These are phyloP conservation scores for Phytophthora pluvialis DNA, from an alignment of 352 stramenopile species.

Conservation along the genomic window DNA sequence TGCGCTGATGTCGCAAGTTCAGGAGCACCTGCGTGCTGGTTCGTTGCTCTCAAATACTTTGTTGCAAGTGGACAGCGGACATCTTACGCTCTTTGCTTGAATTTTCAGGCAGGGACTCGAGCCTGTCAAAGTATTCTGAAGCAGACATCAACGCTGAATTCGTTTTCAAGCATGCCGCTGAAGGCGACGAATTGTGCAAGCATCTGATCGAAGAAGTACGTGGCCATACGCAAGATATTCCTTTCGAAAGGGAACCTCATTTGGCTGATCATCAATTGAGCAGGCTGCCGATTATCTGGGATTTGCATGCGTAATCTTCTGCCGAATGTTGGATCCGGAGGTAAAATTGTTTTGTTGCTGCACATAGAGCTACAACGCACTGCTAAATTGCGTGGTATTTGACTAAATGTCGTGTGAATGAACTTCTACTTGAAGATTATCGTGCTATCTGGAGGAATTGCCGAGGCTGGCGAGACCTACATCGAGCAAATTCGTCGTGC, in stretches of 20 bases:
- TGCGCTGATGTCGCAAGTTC: slow-evolving; percentile 66
- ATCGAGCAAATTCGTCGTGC: slow-evolving; percentile 66
- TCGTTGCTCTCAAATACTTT: slow-evolving; percentile 3
- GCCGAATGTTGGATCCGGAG: slow-evolving; percentile 76
- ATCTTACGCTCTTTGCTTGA: slow-evolving; percentile 1
- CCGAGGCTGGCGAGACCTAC: slow-evolving; percentile 73
- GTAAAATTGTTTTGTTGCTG: slow-evolving; percentile 32
- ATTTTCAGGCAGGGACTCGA: slow-evolving; percentile 53
- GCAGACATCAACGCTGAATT: slow-evolving; percentile 74
- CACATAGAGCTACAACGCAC: not conserved
- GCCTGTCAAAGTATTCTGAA: slow-evolving; percentile 44
- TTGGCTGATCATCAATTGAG: slow-evolving; percentile 9
- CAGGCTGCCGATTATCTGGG: slow-evolving; percentile 84
- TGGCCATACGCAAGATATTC: not conserved
- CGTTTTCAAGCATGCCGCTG: slow-evolving; percentile 70
- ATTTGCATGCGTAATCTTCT: slow-evolving; percentile 85
- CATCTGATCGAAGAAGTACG: slow-evolving; percentile 72
- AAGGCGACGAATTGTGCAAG: slow-evolving; percentile 74
- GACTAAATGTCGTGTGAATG: not conserved
- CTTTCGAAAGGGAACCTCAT: not conserved
- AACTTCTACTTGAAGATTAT: slow-evolving; percentile 59
- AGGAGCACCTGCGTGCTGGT: slow-evolving; percentile 71
- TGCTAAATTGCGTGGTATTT: not conserved
- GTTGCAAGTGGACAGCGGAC: not conserved
- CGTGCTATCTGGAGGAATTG: slow-evolving; percentile 77